These are phyloP conservation scores for Annona squamosa DNA, from an alignment of 164 flowering plant genomes.

Conservation along the genomic window DNA sequence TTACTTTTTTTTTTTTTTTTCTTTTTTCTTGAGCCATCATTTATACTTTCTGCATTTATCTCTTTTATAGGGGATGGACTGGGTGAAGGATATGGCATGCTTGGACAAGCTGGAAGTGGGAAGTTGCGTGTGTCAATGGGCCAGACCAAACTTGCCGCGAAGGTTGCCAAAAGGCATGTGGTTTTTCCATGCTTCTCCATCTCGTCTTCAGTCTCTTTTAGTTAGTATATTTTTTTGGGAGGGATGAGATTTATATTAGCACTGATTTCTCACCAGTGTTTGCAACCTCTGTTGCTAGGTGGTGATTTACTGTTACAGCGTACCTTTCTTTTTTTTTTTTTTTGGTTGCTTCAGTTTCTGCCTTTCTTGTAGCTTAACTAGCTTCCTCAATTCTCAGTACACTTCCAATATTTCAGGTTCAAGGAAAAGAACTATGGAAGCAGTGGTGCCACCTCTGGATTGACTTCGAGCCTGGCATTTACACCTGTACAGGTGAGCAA, in stretches of 20 bases:
- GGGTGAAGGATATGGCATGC: constrained; percentile 99
- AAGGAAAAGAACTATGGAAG: constrained; percentile 82
- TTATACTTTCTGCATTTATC: background rate
- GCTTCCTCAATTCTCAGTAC: background rate
- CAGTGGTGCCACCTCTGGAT: constrained; percentile 88
- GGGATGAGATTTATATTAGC: background rate
- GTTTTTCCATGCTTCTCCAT: background rate
- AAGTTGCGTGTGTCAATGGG: constrained; percentile 85
- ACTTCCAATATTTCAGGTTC: constrained; percentile 42
- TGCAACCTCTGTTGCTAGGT: background rate
- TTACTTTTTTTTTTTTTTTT: background rate
- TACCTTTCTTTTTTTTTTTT: background rate
- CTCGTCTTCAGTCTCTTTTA: background rate
- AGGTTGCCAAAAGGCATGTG: constrained; percentile 87
- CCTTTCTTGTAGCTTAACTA: background rate
- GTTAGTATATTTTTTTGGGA: background rate
- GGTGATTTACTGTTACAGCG: background rate
- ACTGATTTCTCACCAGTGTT: background rate
- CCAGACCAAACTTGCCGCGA: constrained; percentile 89
- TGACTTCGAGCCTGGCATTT: constrained; percentile 90
- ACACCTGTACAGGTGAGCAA: constrained; percentile 86
- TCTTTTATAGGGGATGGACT: constrained; percentile 76
- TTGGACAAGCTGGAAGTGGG: constrained; percentile 98
- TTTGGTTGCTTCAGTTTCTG: background rate
- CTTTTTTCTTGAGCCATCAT: background rate